phyloP scores from a whole-genome alignment of 441 rosid species.

The Adansonia rubrostipa region DNA sequence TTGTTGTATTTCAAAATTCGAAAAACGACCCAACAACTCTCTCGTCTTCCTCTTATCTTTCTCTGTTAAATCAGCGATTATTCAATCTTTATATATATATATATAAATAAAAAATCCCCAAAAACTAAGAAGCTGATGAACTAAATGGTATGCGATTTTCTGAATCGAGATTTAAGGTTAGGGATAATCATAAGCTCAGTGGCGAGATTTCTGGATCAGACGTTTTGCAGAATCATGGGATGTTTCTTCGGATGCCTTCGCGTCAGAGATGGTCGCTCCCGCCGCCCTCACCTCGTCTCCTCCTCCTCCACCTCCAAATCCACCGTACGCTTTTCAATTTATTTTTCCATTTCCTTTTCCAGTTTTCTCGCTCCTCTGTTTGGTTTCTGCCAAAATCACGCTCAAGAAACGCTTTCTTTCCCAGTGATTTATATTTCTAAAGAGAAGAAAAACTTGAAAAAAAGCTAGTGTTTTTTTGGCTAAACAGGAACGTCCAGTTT shows the following conservation, averaged over 20 bases:
- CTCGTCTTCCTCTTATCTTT: conserved; percentile 24
- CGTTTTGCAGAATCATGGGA: conserved; percentile 60
- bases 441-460: neutral
- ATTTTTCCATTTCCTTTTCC: conserved; percentile 10
- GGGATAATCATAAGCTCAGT: conserved; percentile 38
- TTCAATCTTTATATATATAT: neutral
- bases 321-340: conserved; percentile 30
- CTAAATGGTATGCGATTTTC: conserved; percentile 37
- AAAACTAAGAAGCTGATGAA: conserved; percentile 2
- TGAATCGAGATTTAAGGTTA: conserved; percentile 39
- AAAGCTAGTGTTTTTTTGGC: neutral
- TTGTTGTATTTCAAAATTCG: conserved; percentile 50
- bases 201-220: conserved; percentile 45
- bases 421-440: neutral
- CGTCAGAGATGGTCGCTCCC: conserved; percentile 46
- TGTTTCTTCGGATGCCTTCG: conserved; percentile 86
- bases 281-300: conserved; percentile 43
- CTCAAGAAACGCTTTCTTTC: conserved; percentile 23
- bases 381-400: neutral
- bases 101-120: conserved; percentile 5
- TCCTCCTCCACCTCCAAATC: conserved; percentile 42
- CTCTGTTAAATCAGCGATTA: conserved; percentile 21
- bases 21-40: conserved; percentile 49
- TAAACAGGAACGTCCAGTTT: conserved; percentile 48
- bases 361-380: neutral